Base-by-base conservation (phyloP, 768 basidiomycete genomes). In the Tricholoma sp. region DNA sequence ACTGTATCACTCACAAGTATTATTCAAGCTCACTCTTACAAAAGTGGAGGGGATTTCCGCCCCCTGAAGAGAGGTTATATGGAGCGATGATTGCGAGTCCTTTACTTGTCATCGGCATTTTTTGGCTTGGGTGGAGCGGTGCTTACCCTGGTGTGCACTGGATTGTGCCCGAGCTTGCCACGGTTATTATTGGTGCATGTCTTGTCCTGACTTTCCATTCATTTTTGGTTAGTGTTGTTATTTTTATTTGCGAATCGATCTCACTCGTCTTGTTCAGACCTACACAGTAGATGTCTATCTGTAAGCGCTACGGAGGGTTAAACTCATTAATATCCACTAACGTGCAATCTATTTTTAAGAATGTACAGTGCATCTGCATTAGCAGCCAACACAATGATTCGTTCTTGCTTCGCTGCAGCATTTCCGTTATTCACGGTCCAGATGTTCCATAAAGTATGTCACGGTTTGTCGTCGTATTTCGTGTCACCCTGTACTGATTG, bases 111-210 rank as follows among this genome's bases (percentile, higher is more conserved):
- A 50, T 80, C 17, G 78, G 80, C 5, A 79, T 83, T 58, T 88
- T 90, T 70, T 86, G 85, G 86, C 76, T 89, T 41, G 82, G 79
- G 1, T 85, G 84, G 84, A 79, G 79, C 0, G 82, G 82, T 4
- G 62, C 78, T 42, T 83, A 82, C 58, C 55, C 72, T 4, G 71
- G 68, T 51, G 66, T 86, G 18, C 82, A 79, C 18, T 85, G 83
- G 83, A 80, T 80, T 60, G 81, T 83, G 12, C 81, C 83, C 3
- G 81, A 66, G 3, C 61, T 83, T n/a, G 78, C 77, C 61, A 78
- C 79, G 11, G 73, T 83, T 17, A 53, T 76, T 33, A 66, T 84
- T 47, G 83, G 82, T 3, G 58, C 70, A 11, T 72, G 76, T 33
- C 78, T 84, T 55, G 76, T 73, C 57, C 66, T 79, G 62, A 75